Percentiles rank a stretch among this genome's conserved stretches.
phyloP scores from a whole-genome alignment of 1,284 basidiomycete species.

The Trametes polyzona region DNA sequence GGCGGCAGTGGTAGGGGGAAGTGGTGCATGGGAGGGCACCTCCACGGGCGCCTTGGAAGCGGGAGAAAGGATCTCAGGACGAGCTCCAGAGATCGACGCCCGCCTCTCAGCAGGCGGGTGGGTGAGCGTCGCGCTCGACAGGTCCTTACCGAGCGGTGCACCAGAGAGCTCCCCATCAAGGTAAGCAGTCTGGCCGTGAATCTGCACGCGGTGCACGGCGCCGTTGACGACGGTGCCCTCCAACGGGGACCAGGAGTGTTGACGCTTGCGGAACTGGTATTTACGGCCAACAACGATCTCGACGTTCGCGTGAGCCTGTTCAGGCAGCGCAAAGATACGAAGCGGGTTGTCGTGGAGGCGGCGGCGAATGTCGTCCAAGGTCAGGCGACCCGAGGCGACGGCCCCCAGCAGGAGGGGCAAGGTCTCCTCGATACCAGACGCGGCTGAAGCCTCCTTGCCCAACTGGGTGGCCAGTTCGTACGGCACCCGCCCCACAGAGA shows the following conservation, averaged over 20 bases:
- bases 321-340: constrained; percentile 89
- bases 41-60: constrained; percentile 18
- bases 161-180: constrained; percentile 85
- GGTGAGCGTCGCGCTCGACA: constrained; percentile 71
- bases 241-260: constrained; percentile 84
- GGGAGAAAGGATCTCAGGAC: constrained; percentile 24
- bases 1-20: constrained; percentile 1
- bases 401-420: constrained; percentile 90
- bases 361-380: constrained; percentile 80
- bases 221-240: constrained; percentile 71
- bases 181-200: constrained; percentile 91
- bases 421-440: constrained; percentile 88
- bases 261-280: constrained; percentile 56
- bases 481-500: constrained; percentile 88
- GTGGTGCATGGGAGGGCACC: constrained; percentile 9
- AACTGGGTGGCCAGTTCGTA: constrained; percentile 78
- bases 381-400: constrained; percentile 80
- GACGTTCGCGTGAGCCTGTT: constrained; percentile 86
- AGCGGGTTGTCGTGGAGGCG: constrained; percentile 93
- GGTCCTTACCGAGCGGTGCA: constrained; percentile 73
- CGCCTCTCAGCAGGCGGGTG: constrained; percentile 46
- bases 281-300: constrained; percentile 91
- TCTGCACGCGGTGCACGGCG: constrained; percentile 87
- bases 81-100: constrained; percentile 28
- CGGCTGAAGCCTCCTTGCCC: constrained; percentile 66